Evolutionary conservation across 2,329 filamentous ascomycete genomes (phyloP), one percentile per base, ranked within the genome.

Genomic region (Endoconidiophora laricicola): DNA sequence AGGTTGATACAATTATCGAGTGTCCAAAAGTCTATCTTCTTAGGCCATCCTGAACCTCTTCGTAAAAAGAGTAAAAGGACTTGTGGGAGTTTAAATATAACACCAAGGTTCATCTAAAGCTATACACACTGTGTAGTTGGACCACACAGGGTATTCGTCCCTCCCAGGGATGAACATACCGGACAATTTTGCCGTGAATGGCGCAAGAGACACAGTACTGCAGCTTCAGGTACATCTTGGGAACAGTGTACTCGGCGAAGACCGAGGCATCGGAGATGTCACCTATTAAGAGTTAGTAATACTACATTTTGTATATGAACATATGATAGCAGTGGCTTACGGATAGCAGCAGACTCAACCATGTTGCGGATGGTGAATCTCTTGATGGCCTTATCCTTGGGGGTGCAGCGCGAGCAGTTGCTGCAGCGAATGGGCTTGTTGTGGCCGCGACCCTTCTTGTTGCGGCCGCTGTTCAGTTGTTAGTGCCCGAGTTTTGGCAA

Each of bases 191-290:
- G 80, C 91, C 91, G 80, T 98, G 91, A 62, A 98, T 98, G 67
- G 91, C 91, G 76, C 91, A 98, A 73, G 90, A 96, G 68, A 98
- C 91, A 73, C 91, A 98, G 86, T 98, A 98, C 79, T 98, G 91
- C 71, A 98, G 83, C 84, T 98, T 98, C 75, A 98, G 79, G 86
- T 98, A 98, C 93, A 98, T 98, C 86, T 98, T 98, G 74, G 91
- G 91, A 66, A 98, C 90, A 63, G 87, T 88, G 80, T 98, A 98
- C 78, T 98, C 91, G 66, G 84, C 72, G 76, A 96, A 98, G 73
- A 98, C 91, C 66, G 91, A 96, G 66, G 93, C 91, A 71, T 98
- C 91, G 61, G 88, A 95, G 76, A 98, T 98, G 86, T 98, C 91
- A 87, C 91, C 91, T 96, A 66, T 52, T 42, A 7, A 52, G 43